These are phyloP conservation scores for Alternaria angustiovoidea DNA, from an alignment of 2,329 filamentous ascomycete species.

Conservation along the genomic window DNA sequence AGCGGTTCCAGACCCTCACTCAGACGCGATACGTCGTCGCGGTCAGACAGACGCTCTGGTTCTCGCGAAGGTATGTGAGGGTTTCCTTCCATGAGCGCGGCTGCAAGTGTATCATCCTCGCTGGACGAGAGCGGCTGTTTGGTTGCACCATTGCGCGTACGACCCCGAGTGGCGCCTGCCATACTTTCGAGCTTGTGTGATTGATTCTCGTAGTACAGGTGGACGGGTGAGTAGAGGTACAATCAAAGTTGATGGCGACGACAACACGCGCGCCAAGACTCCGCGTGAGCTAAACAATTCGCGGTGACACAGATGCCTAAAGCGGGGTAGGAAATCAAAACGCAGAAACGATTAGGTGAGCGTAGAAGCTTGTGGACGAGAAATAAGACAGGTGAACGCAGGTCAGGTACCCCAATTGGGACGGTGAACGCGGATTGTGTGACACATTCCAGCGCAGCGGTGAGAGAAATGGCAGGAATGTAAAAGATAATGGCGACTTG, in stretches of 20 bases:
- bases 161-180: conserved; percentile 8
- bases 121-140: background rate
- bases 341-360: conserved; percentile 5
- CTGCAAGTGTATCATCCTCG: conserved; percentile 8
- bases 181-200: conserved; percentile 7
- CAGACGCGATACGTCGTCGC: conserved; percentile 14
- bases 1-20: conserved; percentile 17
- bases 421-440: background rate
- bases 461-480: background rate
- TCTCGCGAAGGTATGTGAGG: background rate
- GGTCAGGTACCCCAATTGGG: background rate
- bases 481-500: rapidly evolving
- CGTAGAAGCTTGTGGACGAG: background rate
- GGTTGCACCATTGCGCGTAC: rapidly evolving
- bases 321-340: background rate
- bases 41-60: background rate
- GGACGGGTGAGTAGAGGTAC: background rate
- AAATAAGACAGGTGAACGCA: background rate
- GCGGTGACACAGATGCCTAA: background rate
- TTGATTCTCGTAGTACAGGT: background rate
- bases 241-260: background rate
- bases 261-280: conserved; percentile 1
- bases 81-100: background rate
- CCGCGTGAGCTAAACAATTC: background rate
- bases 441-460: background rate